phyloP scores from a whole-genome alignment of 768 basidiomycete genomes.

The Lentinula guzmanii region DNA sequence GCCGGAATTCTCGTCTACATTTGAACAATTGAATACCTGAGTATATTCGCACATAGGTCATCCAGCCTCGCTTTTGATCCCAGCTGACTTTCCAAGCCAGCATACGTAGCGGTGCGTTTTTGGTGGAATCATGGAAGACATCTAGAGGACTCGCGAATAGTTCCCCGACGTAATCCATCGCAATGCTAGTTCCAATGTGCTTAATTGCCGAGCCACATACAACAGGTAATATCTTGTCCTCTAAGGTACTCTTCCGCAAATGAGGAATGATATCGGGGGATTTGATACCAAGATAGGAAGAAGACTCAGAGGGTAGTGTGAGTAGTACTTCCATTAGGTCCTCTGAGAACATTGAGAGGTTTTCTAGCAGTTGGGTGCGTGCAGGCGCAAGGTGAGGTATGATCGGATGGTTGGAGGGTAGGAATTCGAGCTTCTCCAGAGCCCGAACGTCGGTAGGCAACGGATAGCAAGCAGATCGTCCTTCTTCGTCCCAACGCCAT shows the following conservation, averaged over 20 bases:
- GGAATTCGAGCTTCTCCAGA: constrained; percentile 32
- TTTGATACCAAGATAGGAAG: constrained; percentile 61
- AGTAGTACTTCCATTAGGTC: constrained; percentile 73
- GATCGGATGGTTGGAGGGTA: constrained; percentile 62
- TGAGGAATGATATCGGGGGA: constrained; percentile 48
- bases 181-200: constrained; percentile 73
- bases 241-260: constrained; percentile 63
- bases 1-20: constrained; percentile 1
- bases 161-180: constrained; percentile 80
- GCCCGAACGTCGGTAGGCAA: constrained; percentile 49
- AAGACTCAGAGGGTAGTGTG: constrained; percentile 45
- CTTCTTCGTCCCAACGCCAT: constrained; percentile 65
- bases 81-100: constrained; percentile 88
- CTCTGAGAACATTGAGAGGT: constrained; percentile 75
- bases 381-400: constrained; percentile 60
- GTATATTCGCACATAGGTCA: constrained; percentile 89
- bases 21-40: constrained; percentile 52
- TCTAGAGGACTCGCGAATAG: constrained; percentile 76
- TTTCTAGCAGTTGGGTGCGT: constrained; percentile 67
- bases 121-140: constrained; percentile 40
- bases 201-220: constrained; percentile 80
- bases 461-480: constrained; percentile 31
- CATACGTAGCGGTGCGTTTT: constrained; percentile 48
- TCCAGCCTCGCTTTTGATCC: constrained; percentile 82
- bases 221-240: constrained; percentile 66